Base-by-base conservation (phyloP, 2,329 filamentous ascomycete species). In the Rhytidhysteron rufulum region DNA sequence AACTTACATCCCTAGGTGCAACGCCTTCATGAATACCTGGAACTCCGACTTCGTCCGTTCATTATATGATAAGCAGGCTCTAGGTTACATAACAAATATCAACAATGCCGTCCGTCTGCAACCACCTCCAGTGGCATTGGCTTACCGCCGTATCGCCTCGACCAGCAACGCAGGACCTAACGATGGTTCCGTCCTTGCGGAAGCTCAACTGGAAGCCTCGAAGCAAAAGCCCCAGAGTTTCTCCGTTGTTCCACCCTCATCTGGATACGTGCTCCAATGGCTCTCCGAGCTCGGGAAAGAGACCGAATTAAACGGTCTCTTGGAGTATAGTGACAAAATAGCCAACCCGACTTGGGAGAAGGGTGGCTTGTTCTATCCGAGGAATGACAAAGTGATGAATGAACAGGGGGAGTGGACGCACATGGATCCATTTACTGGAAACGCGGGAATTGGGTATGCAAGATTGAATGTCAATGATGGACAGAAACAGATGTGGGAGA, bases 1-100 rank as follows among this genome's bases (percentile, higher is more conserved):
- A n/a, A n/a, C n/a, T n/a, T n/a, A 40, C 63, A 42, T 54, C 49
- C 20, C 54, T 31, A 32, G 8, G 18, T 17, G 19, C 20, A 25
- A 20, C 50, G 61, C 62, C 2, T 68, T 63, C 45, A 66, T 68
- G 60, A n/a, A n/a, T n/a, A 56, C 58, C n/a, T 68, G 64, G 65
- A 67, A 66, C 42, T 57, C 55, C 1, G 45, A 53, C 3, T 48
- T 55, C n/a, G 58, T 66, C 3, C 49, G 38, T 9, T 21, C 37
- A 1, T 18, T 35, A 9, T 44, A 34, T 11, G 20, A 33, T 4
- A 4, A 10, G 6, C 52, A 57, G 13, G 37, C 42, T 0, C 31
- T 47, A 9, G 63, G 63, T 0, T 62, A 57, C 39, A 43, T 66
- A 32, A 58, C 54, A 3, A 45, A 40, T 2, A 45, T 45, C 36